phyloP scores from a whole-genome alignment of 2,329 filamentous ascomycete genomes.

The Pestalotiopsis sp. region DNA sequence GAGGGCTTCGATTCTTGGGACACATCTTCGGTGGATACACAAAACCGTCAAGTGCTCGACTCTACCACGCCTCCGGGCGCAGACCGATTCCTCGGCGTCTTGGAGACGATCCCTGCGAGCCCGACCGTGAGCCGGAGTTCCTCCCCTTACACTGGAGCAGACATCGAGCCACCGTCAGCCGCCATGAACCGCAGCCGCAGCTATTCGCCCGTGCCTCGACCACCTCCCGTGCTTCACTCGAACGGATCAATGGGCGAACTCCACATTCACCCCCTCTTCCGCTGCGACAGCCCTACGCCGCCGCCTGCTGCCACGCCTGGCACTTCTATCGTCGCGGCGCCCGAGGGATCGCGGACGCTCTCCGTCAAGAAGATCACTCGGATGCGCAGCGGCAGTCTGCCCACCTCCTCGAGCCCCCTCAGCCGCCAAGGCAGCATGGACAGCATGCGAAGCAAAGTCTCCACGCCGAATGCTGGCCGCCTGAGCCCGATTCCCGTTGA shows the following conservation, averaged over 20 bases:
- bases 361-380: constrained; percentile 54
- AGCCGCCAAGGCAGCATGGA: constrained; percentile 54
- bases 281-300: constrained; percentile 70
- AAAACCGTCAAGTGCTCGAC: constrained; percentile 61
- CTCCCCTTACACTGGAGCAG: constrained; percentile 63
- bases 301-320: constrained; percentile 68
- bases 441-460: constrained; percentile 37
- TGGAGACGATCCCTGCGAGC: constrained; percentile 71
- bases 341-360: constrained; percentile 68
- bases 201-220: constrained; percentile 47
- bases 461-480: constrained; percentile 23
- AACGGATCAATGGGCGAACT: constrained; percentile 54
- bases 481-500: constrained; percentile 24
- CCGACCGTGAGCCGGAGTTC: constrained; percentile 66
- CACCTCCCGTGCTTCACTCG: constrained; percentile 36
- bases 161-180: constrained; percentile 53
- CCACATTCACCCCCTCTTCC: constrained; percentile 78
- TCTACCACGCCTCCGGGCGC: constrained; percentile 44
- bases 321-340: constrained; percentile 72
- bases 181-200: constrained; percentile 50
- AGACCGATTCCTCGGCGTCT: constrained; percentile 49
- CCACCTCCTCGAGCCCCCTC: constrained; percentile 50
- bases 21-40: constrained; percentile 67
- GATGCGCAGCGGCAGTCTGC: constrained; percentile 59
- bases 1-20: constrained; percentile 78